Evolutionary conservation across 2,329 filamentous ascomycete genomes (phyloP), one percentile per base, ranked within the genome.

Genomic region (Phoma herbarum): DNA sequence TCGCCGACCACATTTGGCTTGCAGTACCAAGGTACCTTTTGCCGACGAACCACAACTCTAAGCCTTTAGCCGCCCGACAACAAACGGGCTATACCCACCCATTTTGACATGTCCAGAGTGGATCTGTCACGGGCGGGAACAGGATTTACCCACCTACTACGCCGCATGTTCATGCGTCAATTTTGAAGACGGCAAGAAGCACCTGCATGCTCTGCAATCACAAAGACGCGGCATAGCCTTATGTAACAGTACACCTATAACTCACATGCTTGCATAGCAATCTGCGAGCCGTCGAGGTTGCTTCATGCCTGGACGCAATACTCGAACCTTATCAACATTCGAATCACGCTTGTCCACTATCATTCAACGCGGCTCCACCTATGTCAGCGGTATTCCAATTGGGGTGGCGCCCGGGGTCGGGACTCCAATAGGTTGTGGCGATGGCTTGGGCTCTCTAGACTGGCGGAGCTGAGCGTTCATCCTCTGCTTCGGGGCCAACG

Each of bases 291-390:
- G 31, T 35, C 22, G 23, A 41, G 11, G 3, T 29, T 45, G 29
- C 31, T 46, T 28, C 26, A 23, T 28, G 31, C 23, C 41, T 54
- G 26, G 45, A 31, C 41, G 16, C 37, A 45, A 23, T 42, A 45
- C 18, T 51, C 26, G 39, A 59, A 59, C 50, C 45, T 59, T 59
- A 49, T 59, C 20, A 14, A 33, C 31, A 10, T 8, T 35, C 45
- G 31, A 54, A 54, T 35, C 50, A 49, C 45, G 46, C 56, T 59
- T 59, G 50, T 22, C 33, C 31, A 53, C 37, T 33, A 31, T 39
- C 25, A 33, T 41, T 18, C 16, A 29, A 22, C n/a, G 39, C 22
- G 20, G 39, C 29, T 50, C 50, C 56, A 51, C 56, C 31, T 39
- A 53, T 52, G 37, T 57, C 42, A 50, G 47, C 42, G 42, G 31